Evolutionary conservation across 2,329 filamentous ascomycete species (phyloP).

Genomic region (Ophiocordyceps camponoti-saundersi): DNA sequence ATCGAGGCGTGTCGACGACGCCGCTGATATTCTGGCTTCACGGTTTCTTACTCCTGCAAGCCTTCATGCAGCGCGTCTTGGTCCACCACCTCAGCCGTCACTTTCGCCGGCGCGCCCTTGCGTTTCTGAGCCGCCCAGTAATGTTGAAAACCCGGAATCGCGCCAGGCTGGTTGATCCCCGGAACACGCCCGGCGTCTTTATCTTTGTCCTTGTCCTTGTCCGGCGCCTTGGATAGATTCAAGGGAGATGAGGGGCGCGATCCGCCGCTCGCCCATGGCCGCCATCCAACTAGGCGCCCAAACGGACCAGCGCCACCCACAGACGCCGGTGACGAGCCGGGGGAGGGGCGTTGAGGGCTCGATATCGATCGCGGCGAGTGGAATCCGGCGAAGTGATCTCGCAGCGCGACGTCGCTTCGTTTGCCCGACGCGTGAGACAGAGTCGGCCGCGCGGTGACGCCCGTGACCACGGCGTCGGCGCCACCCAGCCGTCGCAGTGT

Average conservation of each 20-base stretch:
- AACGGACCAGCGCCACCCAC: slow-evolving; percentile 12
- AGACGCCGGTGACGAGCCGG: slow-evolving; percentile 8
- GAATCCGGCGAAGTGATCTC: slow-evolving; percentile 32
- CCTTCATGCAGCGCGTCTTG: slow-evolving; percentile 42
- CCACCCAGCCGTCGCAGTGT: slow-evolving; percentile 36
- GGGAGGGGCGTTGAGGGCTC: slow-evolving; percentile 11
- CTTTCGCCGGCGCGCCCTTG: slow-evolving; percentile 34
- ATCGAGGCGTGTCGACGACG: not conserved
- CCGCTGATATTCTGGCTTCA: not conserved
- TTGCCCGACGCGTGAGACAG: slow-evolving; percentile 27
- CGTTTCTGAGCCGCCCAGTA: slow-evolving; percentile 33
- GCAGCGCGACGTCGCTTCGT: slow-evolving; percentile 37
- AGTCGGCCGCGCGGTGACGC: slow-evolving; percentile 43
- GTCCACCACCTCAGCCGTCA: slow-evolving; percentile 41
- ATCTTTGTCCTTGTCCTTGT: slow-evolving; percentile 12
- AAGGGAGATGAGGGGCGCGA: slow-evolving; percentile 3
- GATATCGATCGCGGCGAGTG: slow-evolving; percentile 16
- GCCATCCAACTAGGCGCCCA: slow-evolving; percentile 31
- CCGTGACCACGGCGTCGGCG: slow-evolving; percentile 37
- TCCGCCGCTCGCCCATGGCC: slow-evolving; percentile 22
- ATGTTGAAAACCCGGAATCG: slow-evolving; percentile 53
- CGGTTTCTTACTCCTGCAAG: slow-evolving; percentile 17
- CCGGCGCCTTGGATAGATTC: slow-evolving; percentile 4
- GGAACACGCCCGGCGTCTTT: slow-evolving; percentile 33
- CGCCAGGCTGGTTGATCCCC: slow-evolving; percentile 65